Evolutionary conservation across 495 filamentous ascomycete species (phyloP).

Genomic region (Niebla homalea): DNA sequence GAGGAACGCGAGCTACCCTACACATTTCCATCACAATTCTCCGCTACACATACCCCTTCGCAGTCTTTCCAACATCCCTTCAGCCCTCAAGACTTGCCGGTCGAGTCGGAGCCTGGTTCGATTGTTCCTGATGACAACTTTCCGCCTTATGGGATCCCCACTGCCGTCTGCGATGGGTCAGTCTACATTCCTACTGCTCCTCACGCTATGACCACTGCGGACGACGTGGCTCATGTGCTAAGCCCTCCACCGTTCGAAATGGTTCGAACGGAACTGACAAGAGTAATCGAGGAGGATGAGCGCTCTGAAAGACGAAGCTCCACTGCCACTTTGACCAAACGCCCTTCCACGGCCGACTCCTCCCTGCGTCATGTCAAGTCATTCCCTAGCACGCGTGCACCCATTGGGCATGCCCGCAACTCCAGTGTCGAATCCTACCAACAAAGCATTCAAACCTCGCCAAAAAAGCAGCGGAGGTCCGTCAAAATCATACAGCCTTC

Average conservation of each 20-base stretch:
- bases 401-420: constrained; percentile 20
- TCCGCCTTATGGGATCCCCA: too few species aligned
- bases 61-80: too few species aligned
- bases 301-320: constrained; percentile 6
- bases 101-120: too few species aligned
- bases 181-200: not conserved
- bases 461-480: constrained; percentile 1
- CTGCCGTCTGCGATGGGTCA: not conserved
- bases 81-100: too few species aligned
- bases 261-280: constrained; percentile 38
- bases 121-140: too few species aligned
- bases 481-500: constrained; percentile 13
- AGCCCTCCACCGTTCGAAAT: constrained; percentile 31
- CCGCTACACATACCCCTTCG: too few species aligned
- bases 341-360: constrained; percentile 3
- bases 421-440: not conserved
- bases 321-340: constrained; percentile 10
- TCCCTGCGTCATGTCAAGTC: constrained; percentile 12
- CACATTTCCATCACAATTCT: too few species aligned
- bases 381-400: constrained; percentile 5
- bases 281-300: constrained; percentile 70
- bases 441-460: not conserved
- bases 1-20: too few species aligned
- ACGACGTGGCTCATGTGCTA: constrained; percentile 33
- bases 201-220: constrained; percentile 33